Conservation (phyloP, 1,284 basidiomycete species). For the Bjerkandera adusta region DNA sequence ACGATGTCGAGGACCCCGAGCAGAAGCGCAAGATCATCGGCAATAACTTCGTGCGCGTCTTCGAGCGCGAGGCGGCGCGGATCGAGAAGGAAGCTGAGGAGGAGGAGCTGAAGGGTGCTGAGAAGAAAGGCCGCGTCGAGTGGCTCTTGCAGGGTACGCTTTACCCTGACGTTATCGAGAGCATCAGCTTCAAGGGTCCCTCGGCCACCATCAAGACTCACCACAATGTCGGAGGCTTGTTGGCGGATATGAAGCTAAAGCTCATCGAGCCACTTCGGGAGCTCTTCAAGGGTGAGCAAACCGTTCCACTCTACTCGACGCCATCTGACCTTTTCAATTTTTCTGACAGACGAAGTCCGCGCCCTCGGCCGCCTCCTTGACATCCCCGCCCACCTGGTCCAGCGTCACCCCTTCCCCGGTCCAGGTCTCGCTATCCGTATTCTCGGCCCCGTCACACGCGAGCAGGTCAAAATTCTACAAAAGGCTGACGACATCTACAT, state of each 20-base stretch:
- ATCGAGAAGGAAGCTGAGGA: conserved; percentile 85
- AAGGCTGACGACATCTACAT: conserved; percentile 97
- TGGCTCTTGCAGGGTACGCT: conserved; percentile 98
- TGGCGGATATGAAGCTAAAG: conserved; percentile 99
- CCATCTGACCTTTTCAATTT: conserved; percentile 3
- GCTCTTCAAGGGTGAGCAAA: conserved; percentile 87
- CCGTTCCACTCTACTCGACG: conserved; percentile 11
- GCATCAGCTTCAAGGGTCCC: conserved; percentile 99
- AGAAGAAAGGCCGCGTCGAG: conserved; percentile 88
- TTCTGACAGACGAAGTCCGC: conserved; percentile 99
- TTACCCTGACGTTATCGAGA: conserved; percentile 99
- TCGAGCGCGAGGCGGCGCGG: conserved; percentile 90
- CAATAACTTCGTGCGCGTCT: conserved; percentile 98
- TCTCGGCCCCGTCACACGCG: conserved; percentile 89
- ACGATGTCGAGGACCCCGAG: conserved; percentile 94
- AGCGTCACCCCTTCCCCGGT: conserved; percentile 99
- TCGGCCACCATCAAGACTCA: conserved; percentile 99
- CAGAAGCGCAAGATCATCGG: conserved; percentile 98
- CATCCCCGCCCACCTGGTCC: conserved; percentile 93
- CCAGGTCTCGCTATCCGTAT: conserved; percentile 99
- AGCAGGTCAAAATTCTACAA: conserved; percentile 94
- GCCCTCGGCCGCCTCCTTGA: conserved; percentile 87
- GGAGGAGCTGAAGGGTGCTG: conserved; percentile 64
- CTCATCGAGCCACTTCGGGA: conserved; percentile 97
- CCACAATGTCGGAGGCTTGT: conserved; percentile 96